phyloP scores from a whole-genome alignment of 257 asterid species.

The Rubia yunnanensis region DNA sequence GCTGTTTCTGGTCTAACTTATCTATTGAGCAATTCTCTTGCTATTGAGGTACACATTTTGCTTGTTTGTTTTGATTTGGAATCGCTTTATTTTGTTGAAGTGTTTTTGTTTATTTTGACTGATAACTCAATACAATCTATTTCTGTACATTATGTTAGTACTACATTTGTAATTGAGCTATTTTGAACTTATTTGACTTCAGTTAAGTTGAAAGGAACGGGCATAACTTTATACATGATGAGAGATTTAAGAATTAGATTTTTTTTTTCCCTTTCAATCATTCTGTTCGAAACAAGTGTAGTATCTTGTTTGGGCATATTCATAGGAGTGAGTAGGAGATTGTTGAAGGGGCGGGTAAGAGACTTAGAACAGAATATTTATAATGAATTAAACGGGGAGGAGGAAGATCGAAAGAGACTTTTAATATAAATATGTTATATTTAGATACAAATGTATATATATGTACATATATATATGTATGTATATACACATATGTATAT shows the following conservation, averaged over 20 bases:
- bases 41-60: slow-evolving; percentile 57
- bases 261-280: too few species aligned
- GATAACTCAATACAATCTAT: too few species aligned
- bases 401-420: background rate
- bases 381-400: background rate
- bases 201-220: background rate
- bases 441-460: background rate
- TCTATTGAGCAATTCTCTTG: slow-evolving; percentile 87
- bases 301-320: too few species aligned
- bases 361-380: background rate
- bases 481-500: too few species aligned
- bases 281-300: too few species aligned
- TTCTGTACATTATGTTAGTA: background rate
- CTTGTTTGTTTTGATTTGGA: background rate
- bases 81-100: background rate
- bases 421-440: too few species aligned
- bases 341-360: too few species aligned
- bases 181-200: background rate
- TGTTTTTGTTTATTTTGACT: too few species aligned
- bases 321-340: too few species aligned
- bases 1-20: slow-evolving; percentile 88
- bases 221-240: background rate
- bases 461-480: too few species aligned
- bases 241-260: background rate
- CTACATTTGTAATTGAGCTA: background rate